Percentiles rank a stretch among this genome's conserved stretches.
These are phyloP conservation scores for Starmerella khaoyaiensis DNA, from an alignment of 805 yeast genomes.

Conservation along the genomic window DNA sequence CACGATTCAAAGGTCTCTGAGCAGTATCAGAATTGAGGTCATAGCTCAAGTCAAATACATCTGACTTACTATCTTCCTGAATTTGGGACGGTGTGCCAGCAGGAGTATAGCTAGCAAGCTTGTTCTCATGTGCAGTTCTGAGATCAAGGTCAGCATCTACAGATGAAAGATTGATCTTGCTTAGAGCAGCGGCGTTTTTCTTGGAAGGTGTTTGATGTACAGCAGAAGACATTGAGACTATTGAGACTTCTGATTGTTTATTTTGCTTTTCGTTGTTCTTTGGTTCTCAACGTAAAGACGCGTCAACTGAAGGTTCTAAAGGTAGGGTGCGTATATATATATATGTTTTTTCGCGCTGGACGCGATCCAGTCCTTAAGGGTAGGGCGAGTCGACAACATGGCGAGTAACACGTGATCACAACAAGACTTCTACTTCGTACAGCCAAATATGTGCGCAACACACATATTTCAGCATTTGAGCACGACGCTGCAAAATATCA, in stretches of 20 bases:
- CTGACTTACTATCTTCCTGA: conserved; percentile 1
- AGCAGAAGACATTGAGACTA: too few relatives aligned
- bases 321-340: too few relatives aligned
- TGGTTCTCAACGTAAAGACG: too few relatives aligned
- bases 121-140: conserved; percentile 13
- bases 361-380: conserved; percentile 12
- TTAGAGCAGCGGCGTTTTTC: conserved; percentile 44
- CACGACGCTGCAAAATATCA: too few relatives aligned
- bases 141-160: conserved; percentile 21
- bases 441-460: too few relatives aligned
- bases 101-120: conserved; percentile 24
- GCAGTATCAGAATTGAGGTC: conserved; percentile 10
- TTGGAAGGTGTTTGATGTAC: conserved; percentile 48
- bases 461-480: too few relatives aligned
- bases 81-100: conserved; percentile 27
- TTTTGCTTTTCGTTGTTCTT: too few relatives aligned
- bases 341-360: conserved; percentile 1
- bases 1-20: conserved; percentile 19
- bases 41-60: conserved; percentile 20
- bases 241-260: too few relatives aligned
- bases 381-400: too few relatives aligned
- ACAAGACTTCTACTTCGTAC: too few relatives aligned
- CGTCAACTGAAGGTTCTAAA: too few relatives aligned
- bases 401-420: too few relatives aligned
- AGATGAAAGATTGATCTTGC: conserved; percentile 36